Conservation (phyloP, 129 eudicot genomes). For the Flaveria bidentis region DNA sequence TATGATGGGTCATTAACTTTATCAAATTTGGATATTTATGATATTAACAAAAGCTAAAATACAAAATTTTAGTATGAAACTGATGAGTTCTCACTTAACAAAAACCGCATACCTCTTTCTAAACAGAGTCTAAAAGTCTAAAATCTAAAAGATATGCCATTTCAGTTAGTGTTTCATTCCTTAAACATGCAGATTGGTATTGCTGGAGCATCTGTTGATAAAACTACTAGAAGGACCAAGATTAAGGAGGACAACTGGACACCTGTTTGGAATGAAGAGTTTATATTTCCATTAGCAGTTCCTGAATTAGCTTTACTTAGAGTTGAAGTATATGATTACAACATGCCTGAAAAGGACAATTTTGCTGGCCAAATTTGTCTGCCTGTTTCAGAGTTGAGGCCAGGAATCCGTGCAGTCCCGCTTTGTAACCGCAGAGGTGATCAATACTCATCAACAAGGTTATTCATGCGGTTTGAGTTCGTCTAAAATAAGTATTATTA, state of each 20-base stretch:
- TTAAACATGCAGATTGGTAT: slow-evolving; percentile 54
- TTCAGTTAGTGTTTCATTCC: neutral
- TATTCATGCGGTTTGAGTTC: slow-evolving; percentile 72
- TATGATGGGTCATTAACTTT: too few species aligned
- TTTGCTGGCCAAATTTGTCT: slow-evolving; percentile 81
- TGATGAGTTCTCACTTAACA: neutral
- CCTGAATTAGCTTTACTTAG: slow-evolving; percentile 80
- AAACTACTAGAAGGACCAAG: slow-evolving; percentile 58
- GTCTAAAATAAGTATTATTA: slow-evolving; percentile 22
- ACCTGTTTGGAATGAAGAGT: slow-evolving; percentile 83
- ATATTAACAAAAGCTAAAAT: neutral
- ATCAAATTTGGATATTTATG: neutral
- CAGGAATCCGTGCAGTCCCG: slow-evolving; percentile 76
- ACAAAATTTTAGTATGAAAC: neutral
- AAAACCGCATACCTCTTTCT: neutral
- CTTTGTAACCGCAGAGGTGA: slow-evolving; percentile 68
- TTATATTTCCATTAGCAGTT: slow-evolving; percentile 62
- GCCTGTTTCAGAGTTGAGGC: slow-evolving; percentile 70
- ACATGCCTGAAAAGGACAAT: slow-evolving; percentile 57
- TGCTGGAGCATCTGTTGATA: slow-evolving; percentile 75
- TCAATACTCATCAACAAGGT: slow-evolving; percentile 53
- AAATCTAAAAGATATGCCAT: neutral
- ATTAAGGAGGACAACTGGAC: slow-evolving; percentile 57
- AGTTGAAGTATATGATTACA: slow-evolving; percentile 72
- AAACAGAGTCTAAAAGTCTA: neutral